These are phyloP conservation scores for Rachicladosporium sp. DNA, from an alignment of 2,329 filamentous ascomycete genomes.

Conservation along the genomic window DNA sequence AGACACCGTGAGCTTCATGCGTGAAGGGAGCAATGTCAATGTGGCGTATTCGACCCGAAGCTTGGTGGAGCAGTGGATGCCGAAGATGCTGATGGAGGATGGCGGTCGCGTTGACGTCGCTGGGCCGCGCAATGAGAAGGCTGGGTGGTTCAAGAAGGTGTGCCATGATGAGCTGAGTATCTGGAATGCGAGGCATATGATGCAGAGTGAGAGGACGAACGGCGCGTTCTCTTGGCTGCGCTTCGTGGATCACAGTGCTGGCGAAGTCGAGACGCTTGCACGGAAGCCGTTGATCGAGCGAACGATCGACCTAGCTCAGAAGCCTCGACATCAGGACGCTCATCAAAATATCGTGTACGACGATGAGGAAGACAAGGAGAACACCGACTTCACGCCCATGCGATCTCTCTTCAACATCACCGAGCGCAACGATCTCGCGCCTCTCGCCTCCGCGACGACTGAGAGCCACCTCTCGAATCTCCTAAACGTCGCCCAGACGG, in stretches of 20 bases:
- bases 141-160: slow-evolving; percentile 70
- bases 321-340: slow-evolving; percentile 44
- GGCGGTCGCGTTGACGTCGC: slow-evolving; percentile 64
- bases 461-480: slow-evolving; percentile 64
- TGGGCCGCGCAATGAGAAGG: slow-evolving; percentile 58
- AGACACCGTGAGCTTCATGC: slow-evolving; percentile 87
- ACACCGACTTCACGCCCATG: slow-evolving; percentile 46
- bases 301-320: slow-evolving; percentile 45
- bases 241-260: slow-evolving; percentile 65
- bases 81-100: slow-evolving; percentile 69
- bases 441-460: slow-evolving; percentile 55
- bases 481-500: slow-evolving; percentile 61
- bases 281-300: slow-evolving; percentile 63
- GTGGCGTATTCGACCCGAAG: slow-evolving; percentile 83
- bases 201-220: slow-evolving; percentile 46
- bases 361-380: slow-evolving; percentile 44
- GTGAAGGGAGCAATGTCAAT: slow-evolving; percentile 68
- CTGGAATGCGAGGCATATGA: slow-evolving; percentile 70
- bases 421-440: slow-evolving; percentile 52
- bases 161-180: slow-evolving; percentile 78
- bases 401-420: slow-evolving; percentile 76
- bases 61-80: slow-evolving; percentile 71
- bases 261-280: slow-evolving; percentile 59
- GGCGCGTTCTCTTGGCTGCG: slow-evolving; percentile 79
- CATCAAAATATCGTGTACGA: slow-evolving; percentile 57